These are phyloP conservation scores for Dalbergia cochinchinensis DNA, from an alignment of 306 rosid species.

Conservation along the genomic window DNA sequence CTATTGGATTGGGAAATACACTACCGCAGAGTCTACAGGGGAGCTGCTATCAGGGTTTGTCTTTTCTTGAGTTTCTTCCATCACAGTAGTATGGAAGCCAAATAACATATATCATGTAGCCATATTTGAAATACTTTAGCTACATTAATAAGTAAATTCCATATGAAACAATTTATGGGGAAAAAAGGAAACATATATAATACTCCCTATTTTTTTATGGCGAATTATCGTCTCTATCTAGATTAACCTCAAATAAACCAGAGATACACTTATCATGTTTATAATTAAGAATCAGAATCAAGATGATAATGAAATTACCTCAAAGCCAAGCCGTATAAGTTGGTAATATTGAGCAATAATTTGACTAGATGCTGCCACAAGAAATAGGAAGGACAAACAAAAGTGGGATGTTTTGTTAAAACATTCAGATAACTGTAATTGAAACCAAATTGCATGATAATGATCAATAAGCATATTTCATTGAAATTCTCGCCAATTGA, in stretches of 20 bases:
- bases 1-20: neutral
- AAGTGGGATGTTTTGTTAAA: neutral
- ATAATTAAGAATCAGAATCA: neutral
- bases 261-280: constrained; percentile 14
- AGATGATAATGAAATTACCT: constrained; percentile 58
- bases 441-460: neutral
- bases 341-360: constrained; percentile 93
- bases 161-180: neutral
- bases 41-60: neutral
- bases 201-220: neutral
- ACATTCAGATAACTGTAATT: constrained; percentile 5
- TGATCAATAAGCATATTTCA: neutral
- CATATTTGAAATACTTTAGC: neutral
- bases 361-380: constrained; percentile 83
- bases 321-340: constrained; percentile 81
- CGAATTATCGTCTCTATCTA: neutral
- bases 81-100: neutral
- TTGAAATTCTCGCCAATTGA: neutral
- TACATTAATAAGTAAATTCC: neutral
- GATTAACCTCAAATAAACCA: constrained; percentile 7
- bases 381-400: neutral
- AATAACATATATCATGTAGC: constrained; percentile 14
- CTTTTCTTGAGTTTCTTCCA: neutral
- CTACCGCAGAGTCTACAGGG: neutral
- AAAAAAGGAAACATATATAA: neutral